These are phyloP conservation scores for Cinnamomum micranthum DNA, from an alignment of 164 flowering plant species.

Conservation along the genomic window DNA sequence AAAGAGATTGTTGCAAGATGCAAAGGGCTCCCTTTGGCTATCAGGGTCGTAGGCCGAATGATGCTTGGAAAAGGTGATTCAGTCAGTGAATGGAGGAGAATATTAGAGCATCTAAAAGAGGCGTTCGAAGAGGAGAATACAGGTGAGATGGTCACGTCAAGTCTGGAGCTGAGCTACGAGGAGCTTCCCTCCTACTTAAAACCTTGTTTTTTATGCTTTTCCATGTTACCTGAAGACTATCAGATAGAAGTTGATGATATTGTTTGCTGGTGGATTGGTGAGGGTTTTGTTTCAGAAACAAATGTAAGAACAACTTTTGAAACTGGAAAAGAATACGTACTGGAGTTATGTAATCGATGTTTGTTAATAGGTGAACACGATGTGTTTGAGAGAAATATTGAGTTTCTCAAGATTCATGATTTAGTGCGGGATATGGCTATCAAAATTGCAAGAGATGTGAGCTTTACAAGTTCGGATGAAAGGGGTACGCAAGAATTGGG, in stretches of 20 bases:
- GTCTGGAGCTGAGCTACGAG: constrained; percentile 4
- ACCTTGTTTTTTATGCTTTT: constrained; percentile 5
- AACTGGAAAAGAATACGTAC: neutral
- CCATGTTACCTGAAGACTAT: constrained; percentile 6
- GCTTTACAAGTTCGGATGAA: no score
- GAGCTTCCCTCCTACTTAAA: constrained; percentile 9
- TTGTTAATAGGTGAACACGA: no score
- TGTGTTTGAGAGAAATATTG: no score
- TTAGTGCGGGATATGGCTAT: no score
- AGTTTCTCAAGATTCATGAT: no score
- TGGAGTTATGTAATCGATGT: no score
- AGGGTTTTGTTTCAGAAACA: neutral
- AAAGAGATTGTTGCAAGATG: neutral
- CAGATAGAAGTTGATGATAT: neutral
- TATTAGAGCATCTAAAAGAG: neutral
- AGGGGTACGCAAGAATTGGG: no score
- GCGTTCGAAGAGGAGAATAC: neutral
- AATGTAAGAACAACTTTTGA: neutral
- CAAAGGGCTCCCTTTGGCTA: constrained; percentile 2
- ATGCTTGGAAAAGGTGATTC: constrained; percentile 6
- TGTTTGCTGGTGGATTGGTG: constrained; percentile 5
- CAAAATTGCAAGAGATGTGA: no score
- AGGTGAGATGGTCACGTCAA: neutral
- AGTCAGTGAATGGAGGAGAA: neutral
- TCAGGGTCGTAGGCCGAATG: neutral